phyloP scores from a whole-genome alignment of 1,284 basidiomycete genomes.

The Ustilago trichophora region DNA sequence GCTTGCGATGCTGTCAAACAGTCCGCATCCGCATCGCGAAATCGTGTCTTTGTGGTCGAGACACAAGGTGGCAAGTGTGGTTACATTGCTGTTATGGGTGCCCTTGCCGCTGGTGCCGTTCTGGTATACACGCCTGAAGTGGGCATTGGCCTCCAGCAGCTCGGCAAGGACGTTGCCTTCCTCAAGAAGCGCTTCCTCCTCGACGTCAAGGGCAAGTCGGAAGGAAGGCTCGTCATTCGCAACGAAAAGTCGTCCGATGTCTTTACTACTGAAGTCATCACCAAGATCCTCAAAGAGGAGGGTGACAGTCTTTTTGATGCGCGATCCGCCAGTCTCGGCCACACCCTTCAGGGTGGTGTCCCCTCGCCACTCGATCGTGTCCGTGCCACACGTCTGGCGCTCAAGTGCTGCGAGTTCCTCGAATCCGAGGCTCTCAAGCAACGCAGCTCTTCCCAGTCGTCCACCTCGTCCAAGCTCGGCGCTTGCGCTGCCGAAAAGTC shows the following conservation, averaged over 20 bases:
- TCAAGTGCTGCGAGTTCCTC: slow-evolving; percentile 93
- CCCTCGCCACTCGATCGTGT: slow-evolving; percentile 93
- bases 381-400: slow-evolving; percentile 85
- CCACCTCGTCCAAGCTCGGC: slow-evolving; percentile 49
- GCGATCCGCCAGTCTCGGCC: slow-evolving; percentile 89
- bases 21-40: slow-evolving; percentile 91
- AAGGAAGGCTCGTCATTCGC: slow-evolving; percentile 87
- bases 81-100: slow-evolving; percentile 93
- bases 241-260: slow-evolving; percentile 84
- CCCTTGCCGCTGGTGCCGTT: slow-evolving; percentile 89
- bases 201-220: slow-evolving; percentile 86
- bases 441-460: slow-evolving; percentile 29
- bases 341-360: slow-evolving; percentile 93
- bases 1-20: slow-evolving; percentile 99
- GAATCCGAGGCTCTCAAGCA: slow-evolving; percentile 76
- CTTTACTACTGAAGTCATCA: slow-evolving; percentile 91
- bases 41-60: slow-evolving; percentile 96
- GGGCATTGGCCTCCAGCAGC: slow-evolving; percentile 82
- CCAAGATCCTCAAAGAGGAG: slow-evolving; percentile 93
- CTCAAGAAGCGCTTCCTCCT: slow-evolving; percentile 84
- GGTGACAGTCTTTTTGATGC: slow-evolving; percentile 89
- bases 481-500: slow-evolving; percentile 66
- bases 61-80: slow-evolving; percentile 97
- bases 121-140: slow-evolving; percentile 93
- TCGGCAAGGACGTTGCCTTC: slow-evolving; percentile 87